Conservation (phyloP, 2,329 filamentous ascomycete genomes). For the Colletotrichum sp. region DNA sequence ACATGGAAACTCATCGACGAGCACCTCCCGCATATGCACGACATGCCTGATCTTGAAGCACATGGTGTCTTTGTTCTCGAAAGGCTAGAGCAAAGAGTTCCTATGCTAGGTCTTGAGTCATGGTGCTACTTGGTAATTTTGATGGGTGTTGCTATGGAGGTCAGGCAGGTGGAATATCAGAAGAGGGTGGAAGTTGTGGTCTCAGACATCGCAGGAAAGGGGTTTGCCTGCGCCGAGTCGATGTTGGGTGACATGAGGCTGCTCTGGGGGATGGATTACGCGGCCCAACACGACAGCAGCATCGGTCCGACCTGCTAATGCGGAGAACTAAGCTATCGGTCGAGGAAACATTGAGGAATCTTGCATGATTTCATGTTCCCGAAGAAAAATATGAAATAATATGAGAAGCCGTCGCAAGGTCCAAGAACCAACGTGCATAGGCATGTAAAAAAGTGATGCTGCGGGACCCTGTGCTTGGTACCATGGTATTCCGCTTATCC, state of each 20-base stretch:
- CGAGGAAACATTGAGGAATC: neutral
- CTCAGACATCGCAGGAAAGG: neutral
- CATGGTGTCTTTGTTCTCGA: neutral
- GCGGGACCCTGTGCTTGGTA: neutral
- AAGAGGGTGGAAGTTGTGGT: neutral
- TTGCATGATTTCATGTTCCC: neutral
- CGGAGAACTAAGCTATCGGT: neutral
- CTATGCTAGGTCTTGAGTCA: neutral
- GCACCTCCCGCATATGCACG: neutral
- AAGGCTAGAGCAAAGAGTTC: slow-evolving; percentile 1
- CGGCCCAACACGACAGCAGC: neutral
- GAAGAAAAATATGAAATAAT: neutral
- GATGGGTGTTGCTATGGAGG: neutral
- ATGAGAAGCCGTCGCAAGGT: neutral
- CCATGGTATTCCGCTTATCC: neutral
- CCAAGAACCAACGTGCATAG: neutral
- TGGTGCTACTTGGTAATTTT: neutral
- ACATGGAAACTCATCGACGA: slow-evolving; percentile 6
- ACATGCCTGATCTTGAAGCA: neutral
- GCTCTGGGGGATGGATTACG: neutral
- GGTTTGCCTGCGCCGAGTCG: neutral
- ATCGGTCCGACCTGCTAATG: neutral
- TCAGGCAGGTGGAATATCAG: neutral
- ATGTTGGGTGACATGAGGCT: neutral
- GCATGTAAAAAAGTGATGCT: neutral